These are phyloP conservation scores for Phytophthora multivora DNA, from an alignment of 352 stramenopile species.

Conservation along the genomic window DNA sequence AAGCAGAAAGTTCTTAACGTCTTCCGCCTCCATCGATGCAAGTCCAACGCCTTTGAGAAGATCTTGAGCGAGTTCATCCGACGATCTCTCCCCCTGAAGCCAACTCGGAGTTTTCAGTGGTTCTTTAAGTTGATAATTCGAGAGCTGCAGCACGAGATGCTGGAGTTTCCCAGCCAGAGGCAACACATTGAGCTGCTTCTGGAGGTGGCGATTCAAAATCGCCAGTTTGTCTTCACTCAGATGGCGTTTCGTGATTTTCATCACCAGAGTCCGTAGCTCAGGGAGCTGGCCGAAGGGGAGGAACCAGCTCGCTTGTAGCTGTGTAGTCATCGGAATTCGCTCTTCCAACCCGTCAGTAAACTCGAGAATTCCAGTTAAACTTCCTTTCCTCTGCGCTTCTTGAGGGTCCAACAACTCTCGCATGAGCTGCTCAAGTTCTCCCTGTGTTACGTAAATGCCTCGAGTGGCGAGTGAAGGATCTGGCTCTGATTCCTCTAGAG, in stretches of 20 bases:
- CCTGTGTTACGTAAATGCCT: conserved; percentile 61
- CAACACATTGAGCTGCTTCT: conserved; percentile 50
- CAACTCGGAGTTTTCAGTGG: not conserved
- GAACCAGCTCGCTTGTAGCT: conserved; percentile 67
- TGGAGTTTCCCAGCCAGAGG: conserved; percentile 50
- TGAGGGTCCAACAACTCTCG: conserved; percentile 26
- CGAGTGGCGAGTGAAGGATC: conserved; percentile 2
- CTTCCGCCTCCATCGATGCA: not conserved
- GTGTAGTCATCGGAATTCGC: conserved; percentile 28
- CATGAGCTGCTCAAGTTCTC: conserved; percentile 56
- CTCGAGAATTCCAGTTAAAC: conserved; percentile 7
- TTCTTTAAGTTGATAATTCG: conserved; percentile 20
- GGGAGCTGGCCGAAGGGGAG: conserved; percentile 61
- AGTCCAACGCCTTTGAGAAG: conserved; percentile 21
- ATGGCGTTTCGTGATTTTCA: conserved; percentile 62
- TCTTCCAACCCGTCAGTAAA: conserved; percentile 13
- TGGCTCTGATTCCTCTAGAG: conserved; percentile 12
- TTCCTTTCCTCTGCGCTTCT: conserved; percentile 23
- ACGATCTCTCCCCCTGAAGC: conserved; percentile 6
- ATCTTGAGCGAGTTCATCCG: conserved; percentile 15
- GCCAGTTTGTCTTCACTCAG: conserved; percentile 60
- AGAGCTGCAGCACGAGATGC: conserved; percentile 45
- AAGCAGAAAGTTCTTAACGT: conserved; percentile 20
- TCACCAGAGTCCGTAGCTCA: conserved; percentile 47
- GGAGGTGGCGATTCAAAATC: conserved; percentile 49